Conservation (phyloP, 768 basidiomycete species). For the Pisolithus sp. region DNA sequence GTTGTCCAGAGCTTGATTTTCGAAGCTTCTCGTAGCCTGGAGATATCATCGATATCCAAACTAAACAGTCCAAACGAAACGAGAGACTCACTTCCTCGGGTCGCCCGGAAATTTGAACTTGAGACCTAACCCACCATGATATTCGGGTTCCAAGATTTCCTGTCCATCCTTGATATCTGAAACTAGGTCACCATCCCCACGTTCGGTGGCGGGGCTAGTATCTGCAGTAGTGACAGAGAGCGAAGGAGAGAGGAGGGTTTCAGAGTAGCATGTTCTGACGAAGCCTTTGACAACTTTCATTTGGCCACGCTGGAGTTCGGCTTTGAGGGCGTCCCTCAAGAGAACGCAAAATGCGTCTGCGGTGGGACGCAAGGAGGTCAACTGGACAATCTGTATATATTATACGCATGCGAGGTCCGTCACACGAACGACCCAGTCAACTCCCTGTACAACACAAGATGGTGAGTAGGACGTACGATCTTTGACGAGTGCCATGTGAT, state of each 20-base stretch:
- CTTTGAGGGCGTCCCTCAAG: slow-evolving; percentile 83
- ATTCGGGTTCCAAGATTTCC: slow-evolving; percentile 43
- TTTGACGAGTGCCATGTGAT: slow-evolving; percentile 93
- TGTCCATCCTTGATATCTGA: slow-evolving; percentile 47
- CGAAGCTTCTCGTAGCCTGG: slow-evolving; percentile 78
- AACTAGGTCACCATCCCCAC: slow-evolving; percentile 62
- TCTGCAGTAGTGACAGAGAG: slow-evolving; percentile 36
- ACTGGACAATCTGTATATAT: slow-evolving; percentile 68
- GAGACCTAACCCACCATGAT: slow-evolving; percentile 74
- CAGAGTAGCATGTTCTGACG: slow-evolving; percentile 90
- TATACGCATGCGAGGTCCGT: background rate
- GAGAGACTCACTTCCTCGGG: slow-evolving; percentile 67
- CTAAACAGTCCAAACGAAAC: background rate
- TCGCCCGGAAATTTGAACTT: slow-evolving; percentile 90
- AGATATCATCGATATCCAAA: slow-evolving; percentile 8
- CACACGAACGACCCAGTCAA: background rate
- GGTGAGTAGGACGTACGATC: slow-evolving; percentile 46
- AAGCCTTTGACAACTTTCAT: slow-evolving; percentile 94
- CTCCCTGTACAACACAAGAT: background rate
- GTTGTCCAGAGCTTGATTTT: slow-evolving; percentile 95
- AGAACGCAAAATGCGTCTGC: slow-evolving; percentile 90
- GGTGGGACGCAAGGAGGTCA: slow-evolving; percentile 88
- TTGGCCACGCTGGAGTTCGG: slow-evolving; percentile 80
- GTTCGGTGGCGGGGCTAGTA: slow-evolving; percentile 42
- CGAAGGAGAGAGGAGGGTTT: slow-evolving; percentile 63